These are phyloP conservation scores for Silene latifolia DNA, from an alignment of 148 eudicot species.

Conservation along the genomic window DNA sequence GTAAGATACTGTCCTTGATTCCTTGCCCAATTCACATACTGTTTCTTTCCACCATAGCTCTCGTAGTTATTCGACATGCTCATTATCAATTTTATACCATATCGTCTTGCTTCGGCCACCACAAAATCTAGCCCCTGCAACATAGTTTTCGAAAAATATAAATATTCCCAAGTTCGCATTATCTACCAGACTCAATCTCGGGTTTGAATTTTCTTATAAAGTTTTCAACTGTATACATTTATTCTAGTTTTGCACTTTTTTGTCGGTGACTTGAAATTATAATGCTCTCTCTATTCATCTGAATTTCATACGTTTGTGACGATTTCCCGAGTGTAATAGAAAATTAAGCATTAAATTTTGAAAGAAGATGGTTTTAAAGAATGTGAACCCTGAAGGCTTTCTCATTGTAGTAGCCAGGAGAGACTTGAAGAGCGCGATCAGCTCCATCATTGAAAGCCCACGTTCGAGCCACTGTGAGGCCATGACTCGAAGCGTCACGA, in stretches of 20 bases:
- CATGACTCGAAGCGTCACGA: constrained; percentile 63
- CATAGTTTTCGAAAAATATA: not conserved
- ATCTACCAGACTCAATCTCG: not conserved
- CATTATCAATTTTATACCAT: constrained; percentile 67
- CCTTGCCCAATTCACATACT: constrained; percentile 90
- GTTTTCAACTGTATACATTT: not conserved
- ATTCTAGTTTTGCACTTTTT: not conserved
- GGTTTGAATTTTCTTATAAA: not conserved
- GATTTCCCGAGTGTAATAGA: not conserved
- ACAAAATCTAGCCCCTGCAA: constrained; percentile 90
- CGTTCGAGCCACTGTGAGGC: constrained; percentile 77
- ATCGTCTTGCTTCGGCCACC: constrained; percentile 73
- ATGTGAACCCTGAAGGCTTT: constrained; percentile 57
- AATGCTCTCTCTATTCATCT: not conserved
- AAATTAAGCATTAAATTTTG: not conserved
- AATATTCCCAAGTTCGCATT: not conserved
- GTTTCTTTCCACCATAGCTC: constrained; percentile 78
- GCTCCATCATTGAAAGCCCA: constrained; percentile 98
- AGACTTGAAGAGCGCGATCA: constrained; percentile 63
- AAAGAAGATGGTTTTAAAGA: not conserved
- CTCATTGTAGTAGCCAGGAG: constrained; percentile 85
- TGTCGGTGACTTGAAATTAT: not conserved
- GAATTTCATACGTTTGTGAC: not conserved
- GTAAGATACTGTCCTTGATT: constrained; percentile 54
- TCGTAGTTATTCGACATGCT: constrained; percentile 83